Evolutionary conservation across 148 eudicot genomes (phyloP).

Genomic region (Dysphania ambrosioides): DNA sequence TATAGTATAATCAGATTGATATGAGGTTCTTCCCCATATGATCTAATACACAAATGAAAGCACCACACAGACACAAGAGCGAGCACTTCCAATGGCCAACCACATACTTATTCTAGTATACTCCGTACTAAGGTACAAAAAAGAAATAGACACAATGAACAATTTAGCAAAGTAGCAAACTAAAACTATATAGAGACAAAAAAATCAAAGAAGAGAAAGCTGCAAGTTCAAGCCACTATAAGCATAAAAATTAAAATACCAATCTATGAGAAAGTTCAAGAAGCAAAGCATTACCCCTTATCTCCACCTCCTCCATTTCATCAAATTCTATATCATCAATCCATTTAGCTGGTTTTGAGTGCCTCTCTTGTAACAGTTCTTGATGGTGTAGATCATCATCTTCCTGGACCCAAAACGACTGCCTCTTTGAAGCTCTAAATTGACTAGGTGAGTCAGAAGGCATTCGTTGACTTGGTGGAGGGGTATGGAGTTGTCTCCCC

Average conservation of each 20-base stretch:
- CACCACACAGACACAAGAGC: background rate
- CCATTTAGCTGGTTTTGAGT: conserved; percentile 24
- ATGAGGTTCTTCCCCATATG: background rate
- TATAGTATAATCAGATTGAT: background rate
- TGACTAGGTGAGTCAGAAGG: conserved; percentile 18
- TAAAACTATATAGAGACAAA: background rate
- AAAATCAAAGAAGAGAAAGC: background rate
- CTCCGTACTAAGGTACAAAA: background rate
- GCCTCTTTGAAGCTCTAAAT: conserved; percentile 16
- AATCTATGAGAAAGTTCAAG: conserved; percentile 3
- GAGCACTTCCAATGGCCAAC: background rate
- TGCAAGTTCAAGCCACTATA: background rate
- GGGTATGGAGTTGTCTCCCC: conserved; percentile 9
- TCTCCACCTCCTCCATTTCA: conserved; percentile 36
- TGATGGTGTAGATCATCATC: conserved; percentile 24
- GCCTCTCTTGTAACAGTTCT: conserved; percentile 9
- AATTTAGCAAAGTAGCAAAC: background rate
- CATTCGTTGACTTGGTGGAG: conserved; percentile 17
- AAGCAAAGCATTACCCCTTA: conserved; percentile 31
- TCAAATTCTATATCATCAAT: conserved; percentile 29
- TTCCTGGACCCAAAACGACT: conserved; percentile 16
- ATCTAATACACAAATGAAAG: background rate
- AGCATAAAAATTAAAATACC: background rate
- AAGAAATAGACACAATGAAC: background rate
- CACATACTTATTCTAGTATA: background rate